Percentiles rank a stretch among this genome's conserved stretches.
Evolutionary conservation across 352 stramenopile species (phyloP).

Genomic region (Thraustotheca clavata): DNA sequence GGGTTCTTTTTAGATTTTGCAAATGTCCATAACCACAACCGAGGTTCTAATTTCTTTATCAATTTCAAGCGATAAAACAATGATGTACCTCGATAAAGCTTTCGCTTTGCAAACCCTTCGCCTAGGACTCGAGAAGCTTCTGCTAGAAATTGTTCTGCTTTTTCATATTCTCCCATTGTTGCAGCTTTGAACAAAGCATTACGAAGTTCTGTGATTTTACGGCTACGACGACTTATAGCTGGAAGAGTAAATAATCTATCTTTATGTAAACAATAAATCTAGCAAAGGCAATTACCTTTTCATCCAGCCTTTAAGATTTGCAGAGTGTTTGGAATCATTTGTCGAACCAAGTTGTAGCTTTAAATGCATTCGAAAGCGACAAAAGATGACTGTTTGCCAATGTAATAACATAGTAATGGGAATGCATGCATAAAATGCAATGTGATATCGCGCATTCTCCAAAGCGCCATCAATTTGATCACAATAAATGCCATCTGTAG

Average conservation of each 20-base stretch:
- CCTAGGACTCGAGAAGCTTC: slow-evolving; percentile 24
- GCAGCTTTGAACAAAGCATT: slow-evolving; percentile 58
- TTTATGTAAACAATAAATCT: not conserved
- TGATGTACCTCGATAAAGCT: slow-evolving; percentile 14
- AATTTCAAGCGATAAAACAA: not conserved
- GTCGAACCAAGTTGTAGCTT: slow-evolving; percentile 59
- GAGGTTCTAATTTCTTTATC: slow-evolving; percentile 34
- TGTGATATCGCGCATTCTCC: slow-evolving; percentile 23
- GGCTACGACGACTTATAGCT: slow-evolving; percentile 24
- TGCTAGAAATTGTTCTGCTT: slow-evolving; percentile 35
- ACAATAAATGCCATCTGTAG: slow-evolving; percentile 21
- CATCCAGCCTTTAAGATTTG: slow-evolving; percentile 38
- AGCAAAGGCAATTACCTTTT: slow-evolving; percentile 16
- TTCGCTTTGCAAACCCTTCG: slow-evolving; percentile 3
- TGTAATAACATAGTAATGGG: slow-evolving; percentile 48
- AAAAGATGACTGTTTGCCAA: slow-evolving; percentile 59
- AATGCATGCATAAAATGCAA: slow-evolving; percentile 50
- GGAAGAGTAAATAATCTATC: slow-evolving; percentile 32
- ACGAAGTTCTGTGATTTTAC: slow-evolving; percentile 41
- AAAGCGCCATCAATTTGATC: slow-evolving; percentile 27
- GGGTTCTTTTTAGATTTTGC: slow-evolving; percentile 64
- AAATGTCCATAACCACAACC: slow-evolving; percentile 56
- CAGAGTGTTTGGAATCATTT: slow-evolving; percentile 61
- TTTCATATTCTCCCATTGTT: slow-evolving; percentile 35
- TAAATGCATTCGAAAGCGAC: slow-evolving; percentile 60